These are phyloP conservation scores for Podospora appendiculata DNA, from an alignment of 495 filamentous ascomycete species.

Conservation along the genomic window DNA sequence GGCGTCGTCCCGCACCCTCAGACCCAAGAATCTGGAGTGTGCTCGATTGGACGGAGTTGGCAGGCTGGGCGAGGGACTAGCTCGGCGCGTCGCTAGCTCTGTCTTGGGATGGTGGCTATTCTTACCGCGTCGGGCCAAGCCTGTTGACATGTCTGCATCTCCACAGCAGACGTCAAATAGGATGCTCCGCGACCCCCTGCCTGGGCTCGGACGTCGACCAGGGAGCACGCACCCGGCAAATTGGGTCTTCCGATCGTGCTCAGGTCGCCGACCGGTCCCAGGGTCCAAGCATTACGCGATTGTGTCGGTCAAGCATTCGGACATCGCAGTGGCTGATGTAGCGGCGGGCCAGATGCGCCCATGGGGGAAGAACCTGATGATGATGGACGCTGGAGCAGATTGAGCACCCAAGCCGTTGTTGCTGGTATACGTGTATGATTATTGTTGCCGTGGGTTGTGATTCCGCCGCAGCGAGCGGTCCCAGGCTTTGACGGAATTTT, in stretches of 20 bases:
- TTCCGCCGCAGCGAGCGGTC: too few relatives aligned
- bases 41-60: not conserved
- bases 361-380: too few relatives aligned
- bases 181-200: not conserved
- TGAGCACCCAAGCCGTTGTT: too few relatives aligned
- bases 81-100: not conserved
- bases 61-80: too few relatives aligned
- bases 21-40: not conserved
- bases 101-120: not conserved
- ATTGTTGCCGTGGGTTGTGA: too few relatives aligned
- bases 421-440: too few relatives aligned
- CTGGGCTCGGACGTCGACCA: not conserved
- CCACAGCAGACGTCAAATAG: not conserved
- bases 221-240: too few relatives aligned
- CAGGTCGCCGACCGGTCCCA: not conserved
- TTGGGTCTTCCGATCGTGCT: not conserved
- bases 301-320: too few relatives aligned
- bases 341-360: too few relatives aligned
- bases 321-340: too few relatives aligned
- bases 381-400: too few relatives aligned
- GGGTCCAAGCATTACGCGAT: not conserved
- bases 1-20: not conserved
- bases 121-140: not conserved
- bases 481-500: too few relatives aligned
- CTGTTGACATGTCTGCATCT: not conserved